Conservation (phyloP, 495 filamentous ascomycete species). For the Tuber indicum region DNA sequence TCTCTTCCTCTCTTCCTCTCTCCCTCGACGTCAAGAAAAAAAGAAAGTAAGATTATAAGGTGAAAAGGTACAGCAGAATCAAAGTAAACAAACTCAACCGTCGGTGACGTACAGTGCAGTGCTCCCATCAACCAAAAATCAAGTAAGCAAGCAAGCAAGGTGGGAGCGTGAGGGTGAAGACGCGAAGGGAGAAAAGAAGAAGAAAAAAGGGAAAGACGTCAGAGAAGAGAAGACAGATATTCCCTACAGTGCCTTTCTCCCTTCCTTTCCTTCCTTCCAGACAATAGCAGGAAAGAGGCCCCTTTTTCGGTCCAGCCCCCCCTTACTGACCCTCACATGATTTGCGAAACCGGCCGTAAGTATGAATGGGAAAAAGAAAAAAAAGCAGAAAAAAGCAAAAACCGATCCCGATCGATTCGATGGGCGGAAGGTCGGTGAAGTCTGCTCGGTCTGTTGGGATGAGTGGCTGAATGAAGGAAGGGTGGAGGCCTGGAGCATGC, state of each 20-base stretch:
- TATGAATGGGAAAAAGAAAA: background rate
- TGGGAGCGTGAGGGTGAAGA: background rate
- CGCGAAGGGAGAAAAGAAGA: background rate
- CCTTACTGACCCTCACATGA: background rate
- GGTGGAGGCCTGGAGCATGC: background rate
- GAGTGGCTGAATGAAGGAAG: background rate
- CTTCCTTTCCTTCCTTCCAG: background rate
- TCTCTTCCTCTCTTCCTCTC: background rate
- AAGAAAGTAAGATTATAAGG: background rate
- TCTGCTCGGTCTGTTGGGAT: background rate
- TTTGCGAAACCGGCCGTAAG: background rate
- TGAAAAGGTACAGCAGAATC: background rate
- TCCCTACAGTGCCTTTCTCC: background rate
- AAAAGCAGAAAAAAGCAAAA: background rate
- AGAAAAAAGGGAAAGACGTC: background rate
- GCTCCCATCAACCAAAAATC: background rate
- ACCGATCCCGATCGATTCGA: conserved; percentile 3
- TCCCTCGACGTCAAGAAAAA: background rate
- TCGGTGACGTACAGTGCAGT: background rate
- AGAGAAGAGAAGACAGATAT: background rate
- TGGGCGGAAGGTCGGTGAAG: conserved; percentile 1
- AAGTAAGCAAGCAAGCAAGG: background rate
- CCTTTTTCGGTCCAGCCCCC: background rate
- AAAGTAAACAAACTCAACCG: background rate
- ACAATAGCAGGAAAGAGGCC: background rate